Conservation (phyloP, 225 moss, liverwort and hornwort genomes). For the Anthoceros angustus region DNA sequence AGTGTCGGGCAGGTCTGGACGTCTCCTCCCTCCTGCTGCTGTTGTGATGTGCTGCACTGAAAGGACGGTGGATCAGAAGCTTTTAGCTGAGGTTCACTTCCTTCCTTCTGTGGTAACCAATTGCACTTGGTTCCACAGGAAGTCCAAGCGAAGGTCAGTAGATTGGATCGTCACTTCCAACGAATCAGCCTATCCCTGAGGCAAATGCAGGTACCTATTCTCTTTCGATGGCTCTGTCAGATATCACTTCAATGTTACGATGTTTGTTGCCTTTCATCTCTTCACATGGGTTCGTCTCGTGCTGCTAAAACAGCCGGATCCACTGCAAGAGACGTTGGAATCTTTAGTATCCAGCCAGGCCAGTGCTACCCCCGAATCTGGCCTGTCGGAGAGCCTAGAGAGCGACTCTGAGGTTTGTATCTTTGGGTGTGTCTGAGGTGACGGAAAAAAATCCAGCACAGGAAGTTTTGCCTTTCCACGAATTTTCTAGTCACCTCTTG, state of each 20-base stretch:
- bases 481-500: not conserved
- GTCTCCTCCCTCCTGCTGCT: not conserved
- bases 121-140: slow-evolving; percentile 17
- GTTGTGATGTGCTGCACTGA: not conserved
- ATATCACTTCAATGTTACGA: not conserved
- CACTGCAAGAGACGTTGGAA: slow-evolving; percentile 56
- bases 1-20: slow-evolving; percentile 24
- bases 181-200: slow-evolving; percentile 65
- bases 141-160: slow-evolving; percentile 55
- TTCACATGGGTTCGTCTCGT: slow-evolving; percentile 3
- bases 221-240: not conserved
- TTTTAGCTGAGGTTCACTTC: not conserved
- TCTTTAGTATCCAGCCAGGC: slow-evolving; percentile 23
- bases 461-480: not conserved
- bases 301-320: slow-evolving; percentile 33
- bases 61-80: not conserved
- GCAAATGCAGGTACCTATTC: slow-evolving; percentile 48
- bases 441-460: not conserved
- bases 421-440: not conserved
- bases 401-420: not conserved
- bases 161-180: slow-evolving; percentile 48
- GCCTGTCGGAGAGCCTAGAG: not conserved
- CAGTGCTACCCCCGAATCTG: not conserved
- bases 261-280: not conserved
- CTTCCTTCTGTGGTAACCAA: not conserved